These are phyloP conservation scores for Emericellopsis atlantica DNA, from an alignment of 2,329 filamentous ascomycete genomes.

Conservation along the genomic window DNA sequence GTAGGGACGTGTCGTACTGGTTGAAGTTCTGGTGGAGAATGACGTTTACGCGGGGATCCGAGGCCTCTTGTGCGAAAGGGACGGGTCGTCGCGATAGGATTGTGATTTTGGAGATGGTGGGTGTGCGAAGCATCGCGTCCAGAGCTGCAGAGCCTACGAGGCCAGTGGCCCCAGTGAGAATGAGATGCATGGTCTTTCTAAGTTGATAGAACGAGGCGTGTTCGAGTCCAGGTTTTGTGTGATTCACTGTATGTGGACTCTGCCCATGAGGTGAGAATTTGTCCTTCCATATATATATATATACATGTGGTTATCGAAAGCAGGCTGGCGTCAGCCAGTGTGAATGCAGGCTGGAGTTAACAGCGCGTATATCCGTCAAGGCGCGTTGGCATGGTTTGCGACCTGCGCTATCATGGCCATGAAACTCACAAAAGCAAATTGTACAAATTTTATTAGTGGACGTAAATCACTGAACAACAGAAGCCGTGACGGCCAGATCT, in stretches of 20 bases:
- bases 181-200: slow-evolving; percentile 37
- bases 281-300: too few species aligned
- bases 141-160: slow-evolving; percentile 49
- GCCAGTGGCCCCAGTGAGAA: slow-evolving; percentile 57
- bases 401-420: too few species aligned
- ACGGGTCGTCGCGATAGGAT: slow-evolving; percentile 56
- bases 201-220: too few species aligned
- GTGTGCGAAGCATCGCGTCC: slow-evolving; percentile 44
- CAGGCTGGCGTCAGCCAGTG: not conserved
- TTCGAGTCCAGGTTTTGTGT: too few species aligned
- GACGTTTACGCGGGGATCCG: slow-evolving; percentile 48
- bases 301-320: not conserved
- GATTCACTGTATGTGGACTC: too few species aligned
- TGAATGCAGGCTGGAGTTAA: not conserved
- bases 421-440: too few species aligned
- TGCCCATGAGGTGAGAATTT: not conserved
- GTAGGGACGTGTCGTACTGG: slow-evolving; percentile 42
- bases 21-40: slow-evolving; percentile 58
- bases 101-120: slow-evolving; percentile 49
- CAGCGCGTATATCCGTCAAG: too few species aligned
- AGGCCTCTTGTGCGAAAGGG: slow-evolving; percentile 41
- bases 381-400: too few species aligned
- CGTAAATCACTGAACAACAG: too few species aligned
- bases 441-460: too few species aligned
- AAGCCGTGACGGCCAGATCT: too few species aligned